Percentiles rank a stretch among this genome's conserved stretches.
These are phyloP conservation scores for Parasitella parasitica DNA, from an alignment of 371 early-diverging fungal species.

Conservation along the genomic window DNA sequence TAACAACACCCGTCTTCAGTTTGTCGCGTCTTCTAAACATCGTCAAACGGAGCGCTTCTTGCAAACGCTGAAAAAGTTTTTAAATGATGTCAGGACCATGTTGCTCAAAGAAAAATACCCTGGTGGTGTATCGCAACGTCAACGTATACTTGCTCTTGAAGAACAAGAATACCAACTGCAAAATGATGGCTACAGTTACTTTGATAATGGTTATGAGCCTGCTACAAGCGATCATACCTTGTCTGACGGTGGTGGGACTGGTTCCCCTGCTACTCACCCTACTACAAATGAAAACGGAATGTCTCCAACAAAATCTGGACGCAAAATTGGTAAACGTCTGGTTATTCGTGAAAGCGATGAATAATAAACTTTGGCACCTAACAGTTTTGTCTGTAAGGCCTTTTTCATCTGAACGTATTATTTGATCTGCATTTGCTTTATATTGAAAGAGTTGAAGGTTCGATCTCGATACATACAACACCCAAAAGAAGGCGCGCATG, in stretches of 20 bases:
- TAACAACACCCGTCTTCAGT: constrained; percentile 17
- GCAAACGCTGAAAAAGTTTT: constrained; percentile 42
- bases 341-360: constrained; percentile 37
- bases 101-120: constrained; percentile 48
- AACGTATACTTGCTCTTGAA: constrained; percentile 39
- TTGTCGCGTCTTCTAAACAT: constrained; percentile 58
- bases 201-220: constrained; percentile 44
- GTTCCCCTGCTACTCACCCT: constrained; percentile 9
- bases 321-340: constrained; percentile 41
- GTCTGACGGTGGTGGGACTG: constrained; percentile 16
- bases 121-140: constrained; percentile 40
- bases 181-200: constrained; percentile 49
- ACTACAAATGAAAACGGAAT: background rate
- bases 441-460: too few relatives aligned
- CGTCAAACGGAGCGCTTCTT: constrained; percentile 54
- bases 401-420: too few relatives aligned
- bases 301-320: constrained; percentile 2
- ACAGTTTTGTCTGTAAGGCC: too few relatives aligned
- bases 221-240: constrained; percentile 11
- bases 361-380: too few relatives aligned
- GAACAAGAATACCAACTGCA: constrained; percentile 24
- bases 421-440: too few relatives aligned
- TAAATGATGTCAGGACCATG: constrained; percentile 40
- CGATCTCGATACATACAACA: too few relatives aligned
- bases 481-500: too few relatives aligned